Conservation (phyloP, 2,329 filamentous ascomycete species). For the Ascochyta clinopodiicola region DNA sequence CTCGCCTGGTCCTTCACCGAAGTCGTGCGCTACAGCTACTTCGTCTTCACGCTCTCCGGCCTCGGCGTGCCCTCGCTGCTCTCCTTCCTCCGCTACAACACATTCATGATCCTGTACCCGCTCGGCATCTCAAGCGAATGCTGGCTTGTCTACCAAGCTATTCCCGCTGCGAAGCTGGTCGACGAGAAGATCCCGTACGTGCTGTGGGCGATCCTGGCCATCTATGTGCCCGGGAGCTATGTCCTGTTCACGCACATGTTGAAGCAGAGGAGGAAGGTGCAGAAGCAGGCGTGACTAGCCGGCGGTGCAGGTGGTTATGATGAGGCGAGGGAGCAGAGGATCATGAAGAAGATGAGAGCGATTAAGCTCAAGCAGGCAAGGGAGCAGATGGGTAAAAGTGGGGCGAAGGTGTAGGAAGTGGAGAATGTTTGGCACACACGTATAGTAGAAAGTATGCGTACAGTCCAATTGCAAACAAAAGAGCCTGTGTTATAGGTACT, state of each 20-base stretch:
- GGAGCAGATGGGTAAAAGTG: background rate
- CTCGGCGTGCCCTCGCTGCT: conserved; percentile 68
- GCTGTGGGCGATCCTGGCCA: conserved; percentile 69
- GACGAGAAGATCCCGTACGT: conserved; percentile 63
- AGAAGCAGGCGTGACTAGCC: conserved; percentile 47
- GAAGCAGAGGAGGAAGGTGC: conserved; percentile 80
- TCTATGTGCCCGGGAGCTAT: conserved; percentile 84
- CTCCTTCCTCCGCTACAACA: conserved; percentile 83
- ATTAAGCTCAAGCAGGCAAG: conserved; percentile 2
- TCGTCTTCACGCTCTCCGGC: conserved; percentile 72
- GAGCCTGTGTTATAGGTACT: too few relatives aligned
- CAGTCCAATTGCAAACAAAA: background rate
- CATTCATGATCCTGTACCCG: conserved; percentile 92
- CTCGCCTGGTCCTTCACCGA: conserved; percentile 89
- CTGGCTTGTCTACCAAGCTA: conserved; percentile 75
- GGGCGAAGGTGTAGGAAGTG: background rate
- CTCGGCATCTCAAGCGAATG: conserved; percentile 90
- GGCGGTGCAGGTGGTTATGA: conserved; percentile 6
- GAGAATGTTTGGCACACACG: background rate
- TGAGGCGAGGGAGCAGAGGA: conserved; percentile 8
- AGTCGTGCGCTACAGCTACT: conserved; percentile 91
- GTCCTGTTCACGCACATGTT: conserved; percentile 96
- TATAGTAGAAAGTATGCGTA: background rate
- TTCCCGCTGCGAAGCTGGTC: conserved; percentile 63
- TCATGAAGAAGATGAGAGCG: conserved; percentile 9